Evolutionary conservation across 2,329 filamentous ascomycete genomes (phyloP).

Genomic region (Fusarium sp.): DNA sequence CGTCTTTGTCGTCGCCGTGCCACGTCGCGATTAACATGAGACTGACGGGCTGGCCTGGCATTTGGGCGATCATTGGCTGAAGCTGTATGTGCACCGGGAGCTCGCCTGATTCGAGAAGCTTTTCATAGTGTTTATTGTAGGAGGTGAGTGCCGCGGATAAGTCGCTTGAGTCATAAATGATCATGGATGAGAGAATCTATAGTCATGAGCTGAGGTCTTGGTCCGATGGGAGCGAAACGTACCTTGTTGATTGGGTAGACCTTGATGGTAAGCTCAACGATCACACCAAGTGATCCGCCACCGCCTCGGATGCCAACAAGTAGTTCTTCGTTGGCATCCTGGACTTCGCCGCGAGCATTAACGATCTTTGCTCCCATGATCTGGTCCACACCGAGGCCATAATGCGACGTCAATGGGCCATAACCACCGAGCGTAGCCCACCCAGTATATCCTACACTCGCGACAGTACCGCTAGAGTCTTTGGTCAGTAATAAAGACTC

Average conservation of each 20-base stretch:
- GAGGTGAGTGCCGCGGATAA: rapidly evolving
- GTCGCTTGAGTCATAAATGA: background rate
- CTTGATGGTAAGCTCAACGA: conserved; percentile 5
- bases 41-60: background rate
- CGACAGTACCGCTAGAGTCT: rapidly evolving
- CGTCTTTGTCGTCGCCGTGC: background rate
- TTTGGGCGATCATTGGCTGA: background rate
- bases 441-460: conserved; percentile 18
- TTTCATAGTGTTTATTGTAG: background rate
- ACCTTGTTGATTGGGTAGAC: background rate
- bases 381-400: conserved; percentile 14
- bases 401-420: background rate
- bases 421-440: conserved; percentile 22
- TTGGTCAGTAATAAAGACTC: rapidly evolving
- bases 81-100: background rate
- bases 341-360: background rate
- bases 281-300: conserved; percentile 2
- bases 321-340: background rate
- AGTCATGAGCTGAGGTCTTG: rapidly evolving
- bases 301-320: conserved; percentile 12
- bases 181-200: background rate
- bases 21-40: background rate
- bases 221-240: rapidly evolving
- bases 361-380: conserved; percentile 7
- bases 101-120: background rate